Evolutionary conservation across 176 grass and related monocot species (phyloP).

Genomic region (Cenchrus americanus): DNA sequence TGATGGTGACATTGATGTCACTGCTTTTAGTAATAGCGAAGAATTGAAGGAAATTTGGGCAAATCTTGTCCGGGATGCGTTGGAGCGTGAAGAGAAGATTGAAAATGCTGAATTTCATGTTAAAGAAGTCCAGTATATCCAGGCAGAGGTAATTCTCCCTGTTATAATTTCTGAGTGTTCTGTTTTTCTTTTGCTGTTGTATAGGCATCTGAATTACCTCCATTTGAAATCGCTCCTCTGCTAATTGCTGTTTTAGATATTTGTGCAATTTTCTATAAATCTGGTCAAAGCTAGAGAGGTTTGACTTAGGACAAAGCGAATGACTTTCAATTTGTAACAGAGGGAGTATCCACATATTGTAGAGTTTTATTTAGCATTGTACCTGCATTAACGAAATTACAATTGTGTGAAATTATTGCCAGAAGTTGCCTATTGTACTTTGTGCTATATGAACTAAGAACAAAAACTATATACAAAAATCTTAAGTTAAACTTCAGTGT

Average conservation of each 20-base stretch:
- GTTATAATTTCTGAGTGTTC: neutral
- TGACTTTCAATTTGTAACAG: too few relatives aligned
- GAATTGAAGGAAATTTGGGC: constrained; percentile 87
- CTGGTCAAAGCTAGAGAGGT: too few relatives aligned
- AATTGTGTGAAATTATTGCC: constrained; percentile 20
- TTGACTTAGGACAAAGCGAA: too few relatives aligned
- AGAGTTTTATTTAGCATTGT: constrained; percentile 20
- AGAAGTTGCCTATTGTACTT: neutral
- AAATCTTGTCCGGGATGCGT: constrained; percentile 68
- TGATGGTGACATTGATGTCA: constrained; percentile 99
- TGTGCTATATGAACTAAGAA: too few relatives aligned
- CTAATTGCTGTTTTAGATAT: neutral
- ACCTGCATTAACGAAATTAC: neutral
- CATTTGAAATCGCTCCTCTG: neutral
- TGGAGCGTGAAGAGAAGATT: constrained; percentile 88
- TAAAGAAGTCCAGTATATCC: constrained; percentile 96
- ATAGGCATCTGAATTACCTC: neutral
- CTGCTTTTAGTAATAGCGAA: constrained; percentile 74
- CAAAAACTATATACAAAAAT: too few relatives aligned
- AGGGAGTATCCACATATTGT: neutral
- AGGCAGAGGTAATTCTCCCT: constrained; percentile 73
- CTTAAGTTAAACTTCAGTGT: neutral
- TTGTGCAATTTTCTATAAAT: too few relatives aligned
- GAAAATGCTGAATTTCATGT: constrained; percentile 85
- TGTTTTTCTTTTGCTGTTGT: constrained; percentile 7